A percentile compares a stretch with the other conserved stretches of the same genome.
Conservation (phyloP, 306 rosid genomes). For the Myrica gale region DNA sequence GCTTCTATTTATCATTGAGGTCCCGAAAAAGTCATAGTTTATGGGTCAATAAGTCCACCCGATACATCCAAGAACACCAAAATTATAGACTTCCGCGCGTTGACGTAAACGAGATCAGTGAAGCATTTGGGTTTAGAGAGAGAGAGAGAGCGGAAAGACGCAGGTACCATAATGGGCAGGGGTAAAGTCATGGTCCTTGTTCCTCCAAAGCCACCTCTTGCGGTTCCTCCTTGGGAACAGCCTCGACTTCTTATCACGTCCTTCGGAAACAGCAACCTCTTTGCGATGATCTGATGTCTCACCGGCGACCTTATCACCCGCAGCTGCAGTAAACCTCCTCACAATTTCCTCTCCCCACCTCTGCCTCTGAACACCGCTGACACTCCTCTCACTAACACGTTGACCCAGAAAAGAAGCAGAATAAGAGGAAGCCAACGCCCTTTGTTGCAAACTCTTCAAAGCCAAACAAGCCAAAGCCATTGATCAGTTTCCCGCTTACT, state of each 20-base stretch:
- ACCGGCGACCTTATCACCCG: slow-evolving; percentile 35
- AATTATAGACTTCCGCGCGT: too few species aligned
- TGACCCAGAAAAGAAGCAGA: slow-evolving; percentile 29
- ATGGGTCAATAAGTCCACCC: too few species aligned
- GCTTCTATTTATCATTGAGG: neutral
- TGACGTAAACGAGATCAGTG: too few species aligned
- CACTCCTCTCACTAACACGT: slow-evolving; percentile 1
- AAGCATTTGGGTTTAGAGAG: neutral
- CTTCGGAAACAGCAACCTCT: slow-evolving; percentile 49
- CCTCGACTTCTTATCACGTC: slow-evolving; percentile 31
- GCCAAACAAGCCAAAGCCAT: slow-evolving; percentile 81
- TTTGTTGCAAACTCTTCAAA: slow-evolving; percentile 50
- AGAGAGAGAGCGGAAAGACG: neutral
- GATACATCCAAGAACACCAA: too few species aligned
- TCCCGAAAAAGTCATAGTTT: neutral
- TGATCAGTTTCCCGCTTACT: neutral
- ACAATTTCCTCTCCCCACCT: slow-evolving; percentile 28
- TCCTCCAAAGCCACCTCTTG: slow-evolving; percentile 53
- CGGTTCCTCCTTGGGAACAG: slow-evolving; percentile 43
- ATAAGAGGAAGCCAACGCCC: slow-evolving; percentile 28
- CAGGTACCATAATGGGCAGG: slow-evolving; percentile 56
- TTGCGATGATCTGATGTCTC: slow-evolving; percentile 36
- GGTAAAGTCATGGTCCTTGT: slow-evolving; percentile 32
- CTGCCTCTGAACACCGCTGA: slow-evolving; percentile 25
- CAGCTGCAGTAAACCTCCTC: slow-evolving; percentile 36